phyloP scores from a whole-genome alignment of 352 stramenopile genomes.

The Pythium myriotylum region DNA sequence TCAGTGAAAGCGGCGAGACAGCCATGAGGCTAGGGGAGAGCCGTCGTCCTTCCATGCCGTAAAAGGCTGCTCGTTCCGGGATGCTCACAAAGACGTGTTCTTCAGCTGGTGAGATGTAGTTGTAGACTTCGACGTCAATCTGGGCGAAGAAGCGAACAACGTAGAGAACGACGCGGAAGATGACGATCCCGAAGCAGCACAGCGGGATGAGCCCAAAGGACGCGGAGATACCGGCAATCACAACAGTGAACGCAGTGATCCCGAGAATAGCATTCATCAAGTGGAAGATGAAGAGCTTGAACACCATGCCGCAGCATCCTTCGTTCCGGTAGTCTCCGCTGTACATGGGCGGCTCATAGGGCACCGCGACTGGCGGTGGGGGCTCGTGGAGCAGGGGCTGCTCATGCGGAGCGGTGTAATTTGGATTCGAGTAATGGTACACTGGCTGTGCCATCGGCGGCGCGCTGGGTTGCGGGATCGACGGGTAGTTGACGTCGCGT shows the following conservation, averaged over 20 bases:
- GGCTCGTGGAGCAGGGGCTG: slow-evolving; percentile 29
- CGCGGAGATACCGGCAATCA: slow-evolving; percentile 43
- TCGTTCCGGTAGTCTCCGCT: slow-evolving; percentile 29
- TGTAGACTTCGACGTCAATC: slow-evolving; percentile 67
- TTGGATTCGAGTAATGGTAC: slow-evolving; percentile 31
- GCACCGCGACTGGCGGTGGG: slow-evolving; percentile 12
- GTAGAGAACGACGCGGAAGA: slow-evolving; percentile 54
- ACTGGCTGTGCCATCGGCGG: slow-evolving; percentile 29
- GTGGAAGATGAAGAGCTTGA: slow-evolving; percentile 65
- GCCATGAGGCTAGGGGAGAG: slow-evolving; percentile 51
- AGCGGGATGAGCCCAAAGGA: slow-evolving; percentile 52
- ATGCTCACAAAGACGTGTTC: slow-evolving; percentile 55
- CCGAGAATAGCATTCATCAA: slow-evolving; percentile 62
- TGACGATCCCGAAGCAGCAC: slow-evolving; percentile 65
- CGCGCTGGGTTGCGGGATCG: slow-evolving; percentile 22
- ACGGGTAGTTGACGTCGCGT: slow-evolving; percentile 27
- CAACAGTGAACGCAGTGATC: slow-evolving; percentile 45
- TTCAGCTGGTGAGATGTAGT: slow-evolving; percentile 47
- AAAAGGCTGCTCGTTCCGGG: slow-evolving; percentile 37
- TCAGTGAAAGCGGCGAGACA: slow-evolving; percentile 63
- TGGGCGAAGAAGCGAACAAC: slow-evolving; percentile 51
- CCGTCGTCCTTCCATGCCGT: slow-evolving; percentile 38
- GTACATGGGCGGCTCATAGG: slow-evolving; percentile 27
- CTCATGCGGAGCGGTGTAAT: slow-evolving; percentile 25
- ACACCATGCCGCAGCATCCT: slow-evolving; percentile 40